phyloP scores from a whole-genome alignment of 768 basidiomycete species.

The Amanita polypyramis region DNA sequence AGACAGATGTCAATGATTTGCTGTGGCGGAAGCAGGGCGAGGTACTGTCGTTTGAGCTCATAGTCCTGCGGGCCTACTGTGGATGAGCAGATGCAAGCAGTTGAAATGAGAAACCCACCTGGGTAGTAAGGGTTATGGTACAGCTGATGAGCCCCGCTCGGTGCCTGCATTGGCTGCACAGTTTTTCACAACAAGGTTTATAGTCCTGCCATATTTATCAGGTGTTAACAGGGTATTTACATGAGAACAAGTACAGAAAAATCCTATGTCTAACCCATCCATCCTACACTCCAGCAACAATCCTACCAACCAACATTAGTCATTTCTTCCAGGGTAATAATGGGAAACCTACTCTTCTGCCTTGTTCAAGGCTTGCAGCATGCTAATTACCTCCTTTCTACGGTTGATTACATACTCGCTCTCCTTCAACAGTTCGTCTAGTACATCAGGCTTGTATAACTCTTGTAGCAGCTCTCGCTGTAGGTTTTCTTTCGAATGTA shows the following conservation, averaged over 20 bases:
- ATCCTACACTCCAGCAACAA: conserved; percentile 21
- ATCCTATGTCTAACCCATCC: background rate
- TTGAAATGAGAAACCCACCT: conserved; percentile 13
- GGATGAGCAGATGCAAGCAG: conserved; percentile 10
- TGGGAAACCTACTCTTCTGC: conserved; percentile 75
- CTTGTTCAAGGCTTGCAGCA: conserved; percentile 92
- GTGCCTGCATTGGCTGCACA: conserved; percentile 63
- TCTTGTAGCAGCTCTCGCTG: conserved; percentile 92
- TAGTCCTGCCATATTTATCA: conserved; percentile 11
- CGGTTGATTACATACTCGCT: conserved; percentile 82
- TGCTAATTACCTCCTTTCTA: conserved; percentile 88
- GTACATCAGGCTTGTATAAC: conserved; percentile 93
- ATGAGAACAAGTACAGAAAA: background rate
- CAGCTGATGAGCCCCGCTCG: conserved; percentile 25
- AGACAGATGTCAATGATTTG: conserved; percentile 78
- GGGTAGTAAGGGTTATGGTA: conserved; percentile 24
- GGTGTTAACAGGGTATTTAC: conserved; percentile 3
- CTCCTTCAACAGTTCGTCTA: conserved; percentile 93
- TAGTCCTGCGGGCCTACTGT: conserved; percentile 32
- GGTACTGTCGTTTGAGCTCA: conserved; percentile 63
- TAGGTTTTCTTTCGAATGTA: conserved; percentile 87
- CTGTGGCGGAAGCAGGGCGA: conserved; percentile 51
- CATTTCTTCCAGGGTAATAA: conserved; percentile 1
- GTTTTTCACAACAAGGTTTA: conserved; percentile 65
- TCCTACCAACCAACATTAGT: conserved; percentile 17